These are phyloP conservation scores for Austroboletus olivaceoglutinosus DNA, from an alignment of 1,284 basidiomycete genomes.

Conservation along the genomic window DNA sequence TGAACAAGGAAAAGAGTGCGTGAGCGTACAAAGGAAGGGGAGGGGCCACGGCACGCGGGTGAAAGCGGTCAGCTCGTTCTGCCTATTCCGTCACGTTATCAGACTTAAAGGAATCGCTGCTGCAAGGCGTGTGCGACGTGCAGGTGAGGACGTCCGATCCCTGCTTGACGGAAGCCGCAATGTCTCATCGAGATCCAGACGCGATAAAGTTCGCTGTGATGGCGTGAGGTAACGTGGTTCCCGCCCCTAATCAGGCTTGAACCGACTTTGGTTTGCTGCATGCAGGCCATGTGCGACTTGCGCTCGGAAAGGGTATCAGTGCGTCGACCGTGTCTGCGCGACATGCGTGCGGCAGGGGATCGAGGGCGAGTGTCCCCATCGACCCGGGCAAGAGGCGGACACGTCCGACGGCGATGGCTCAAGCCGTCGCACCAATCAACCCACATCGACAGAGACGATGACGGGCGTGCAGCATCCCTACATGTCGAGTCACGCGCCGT, in stretches of 20 bases:
- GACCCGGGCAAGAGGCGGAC: conserved; percentile 29
- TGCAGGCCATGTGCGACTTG: conserved; percentile 49
- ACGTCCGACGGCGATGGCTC: conserved; percentile 34
- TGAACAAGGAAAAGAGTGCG: conserved; percentile 43
- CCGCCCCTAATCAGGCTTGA: background rate
- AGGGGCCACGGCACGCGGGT: conserved; percentile 56
- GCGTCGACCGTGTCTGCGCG: conserved; percentile 46
- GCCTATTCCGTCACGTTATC: background rate
- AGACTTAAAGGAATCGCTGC: conserved; percentile 3
- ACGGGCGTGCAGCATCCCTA: conserved; percentile 13
- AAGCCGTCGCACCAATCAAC: conserved; percentile 5
- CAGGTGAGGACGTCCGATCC: conserved; percentile 39
- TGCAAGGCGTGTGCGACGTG: conserved; percentile 54
- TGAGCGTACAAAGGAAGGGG: conserved; percentile 49
- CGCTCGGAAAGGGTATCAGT: conserved; percentile 46
- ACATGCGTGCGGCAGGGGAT: conserved; percentile 42
- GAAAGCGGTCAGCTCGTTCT: conserved; percentile 47
- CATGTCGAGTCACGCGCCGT: conserved; percentile 9
- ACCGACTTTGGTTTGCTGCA: conserved; percentile 6
- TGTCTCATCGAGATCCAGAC: conserved; percentile 36
- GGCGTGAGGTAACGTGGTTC: conserved; percentile 42
- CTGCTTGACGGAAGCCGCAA: background rate
- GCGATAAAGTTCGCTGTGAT: conserved; percentile 59
- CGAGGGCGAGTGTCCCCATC: conserved; percentile 44
- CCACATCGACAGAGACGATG: conserved; percentile 3